phyloP scores from a whole-genome alignment of 257 asterid species.

The Solanum verrucosum region DNA sequence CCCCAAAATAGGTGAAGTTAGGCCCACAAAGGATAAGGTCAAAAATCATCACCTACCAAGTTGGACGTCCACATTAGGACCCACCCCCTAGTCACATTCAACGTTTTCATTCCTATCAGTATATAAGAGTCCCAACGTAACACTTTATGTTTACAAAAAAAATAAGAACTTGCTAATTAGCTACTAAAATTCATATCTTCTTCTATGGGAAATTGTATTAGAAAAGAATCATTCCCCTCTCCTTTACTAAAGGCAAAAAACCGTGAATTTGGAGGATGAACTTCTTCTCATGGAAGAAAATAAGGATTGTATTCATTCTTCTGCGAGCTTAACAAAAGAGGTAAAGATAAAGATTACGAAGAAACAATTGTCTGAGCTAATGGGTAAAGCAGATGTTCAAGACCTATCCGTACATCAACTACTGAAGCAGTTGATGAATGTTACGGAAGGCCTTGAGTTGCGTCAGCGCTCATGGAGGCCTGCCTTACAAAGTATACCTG shows the following conservation, averaged over 20 bases:
- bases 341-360: constrained; percentile 52
- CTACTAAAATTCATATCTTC: neutral
- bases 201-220: constrained; percentile 52
- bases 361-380: constrained; percentile 37
- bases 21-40: neutral
- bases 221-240: constrained; percentile 15
- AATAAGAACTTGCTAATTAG: neutral
- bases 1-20: neutral
- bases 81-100: neutral
- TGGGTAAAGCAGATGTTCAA: constrained; percentile 18
- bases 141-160: neutral
- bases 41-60: neutral
- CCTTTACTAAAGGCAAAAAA: neutral
- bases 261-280: neutral
- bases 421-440: neutral
- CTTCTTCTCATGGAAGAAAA: neutral
- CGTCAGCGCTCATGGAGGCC: constrained; percentile 30
- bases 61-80: neutral
- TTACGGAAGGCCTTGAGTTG: constrained; percentile 1
- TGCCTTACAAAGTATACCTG: constrained; percentile 46
- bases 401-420: constrained; percentile 28
- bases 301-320: neutral
- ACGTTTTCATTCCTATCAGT: neutral
- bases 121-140: neutral
- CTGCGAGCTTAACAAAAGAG: neutral